Base-by-base conservation (phyloP, 31 red algal species). In the Bonnemaisonia californica region DNA sequence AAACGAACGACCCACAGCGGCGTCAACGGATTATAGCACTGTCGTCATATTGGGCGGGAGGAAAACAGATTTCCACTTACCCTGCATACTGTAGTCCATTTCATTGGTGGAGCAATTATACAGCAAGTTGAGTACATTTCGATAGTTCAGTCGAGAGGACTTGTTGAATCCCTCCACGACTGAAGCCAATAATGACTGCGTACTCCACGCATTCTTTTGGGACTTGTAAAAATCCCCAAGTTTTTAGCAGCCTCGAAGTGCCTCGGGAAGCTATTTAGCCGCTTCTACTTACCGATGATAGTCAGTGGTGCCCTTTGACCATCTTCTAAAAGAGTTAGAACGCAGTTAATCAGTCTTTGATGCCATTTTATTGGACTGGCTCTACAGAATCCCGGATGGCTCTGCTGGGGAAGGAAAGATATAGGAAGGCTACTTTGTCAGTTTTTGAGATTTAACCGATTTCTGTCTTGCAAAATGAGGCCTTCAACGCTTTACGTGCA, bases 301-400 rank as follows among this genome's bases (percentile, higher is more conserved):
- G 23, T 47, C 18, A 76, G 47, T 12, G 45, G 72, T 38, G 23
- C 42, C 48, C 57, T 76, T 36, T 57, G 9, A 7, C 72, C 72
- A 32, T 76, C 72, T 13, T 40, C 72, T 57, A 27, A 57, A 7
- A 57, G 21, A 26, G 72, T 57, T 4, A 76, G 48, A 22, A 76
- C 72, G 72, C 72, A 31, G 72, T 76, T 48, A 76, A 24, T 5
- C 72, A 21, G 72, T 76, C 72, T 47, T 76, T 76, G 4, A 57
- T 48, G 19, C 8, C 18, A 23, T 5, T 58, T 16, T 27, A 76
- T 12, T 40, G 11, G 9, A 48, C 23, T 29, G 72, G 40, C 8
- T 28, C 13, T 27, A 57, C 30, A 5, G 9, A 9, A 11, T 51
- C n/a, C 8, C 48, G 22, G 7, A 76, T 36, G 16, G 72, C 21